Evolutionary conservation across 257 asterid genomes (phyloP).

Genomic region (Coffea eugenioides): DNA sequence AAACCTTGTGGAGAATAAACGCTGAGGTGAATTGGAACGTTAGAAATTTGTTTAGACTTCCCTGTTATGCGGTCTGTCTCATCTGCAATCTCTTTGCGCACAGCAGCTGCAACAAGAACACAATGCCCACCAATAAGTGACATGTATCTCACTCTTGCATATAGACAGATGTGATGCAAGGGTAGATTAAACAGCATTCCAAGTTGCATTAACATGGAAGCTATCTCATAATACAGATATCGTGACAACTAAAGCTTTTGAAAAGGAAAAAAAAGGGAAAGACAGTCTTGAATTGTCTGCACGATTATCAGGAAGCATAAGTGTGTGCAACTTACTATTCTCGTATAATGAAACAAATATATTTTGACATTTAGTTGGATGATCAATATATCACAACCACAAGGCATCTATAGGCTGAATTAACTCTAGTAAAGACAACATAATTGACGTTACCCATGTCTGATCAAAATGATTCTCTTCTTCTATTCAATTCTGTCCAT

Average conservation of each 20-base stretch:
- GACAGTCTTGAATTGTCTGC: neutral
- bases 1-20: constrained; percentile 90
- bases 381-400: neutral
- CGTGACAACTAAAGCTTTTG: neutral
- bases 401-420: neutral
- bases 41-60: constrained; percentile 80
- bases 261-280: neutral
- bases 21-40: constrained; percentile 91
- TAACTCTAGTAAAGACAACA: neutral
- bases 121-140: constrained; percentile 13
- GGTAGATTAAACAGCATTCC: neutral
- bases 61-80: constrained; percentile 97
- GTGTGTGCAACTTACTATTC: neutral
- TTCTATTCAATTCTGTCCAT: no score
- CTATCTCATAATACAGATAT: neutral
- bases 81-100: constrained; percentile 86
- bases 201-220: neutral
- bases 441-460: no score
- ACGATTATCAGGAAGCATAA: neutral
- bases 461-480: no score
- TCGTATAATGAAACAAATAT: neutral
- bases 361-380: neutral
- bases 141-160: neutral
- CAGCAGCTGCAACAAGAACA: constrained; percentile 69
- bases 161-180: neutral